Base-by-base conservation (phyloP, 2,329 filamentous ascomycete genomes). In the Epichloe baconii region DNA sequence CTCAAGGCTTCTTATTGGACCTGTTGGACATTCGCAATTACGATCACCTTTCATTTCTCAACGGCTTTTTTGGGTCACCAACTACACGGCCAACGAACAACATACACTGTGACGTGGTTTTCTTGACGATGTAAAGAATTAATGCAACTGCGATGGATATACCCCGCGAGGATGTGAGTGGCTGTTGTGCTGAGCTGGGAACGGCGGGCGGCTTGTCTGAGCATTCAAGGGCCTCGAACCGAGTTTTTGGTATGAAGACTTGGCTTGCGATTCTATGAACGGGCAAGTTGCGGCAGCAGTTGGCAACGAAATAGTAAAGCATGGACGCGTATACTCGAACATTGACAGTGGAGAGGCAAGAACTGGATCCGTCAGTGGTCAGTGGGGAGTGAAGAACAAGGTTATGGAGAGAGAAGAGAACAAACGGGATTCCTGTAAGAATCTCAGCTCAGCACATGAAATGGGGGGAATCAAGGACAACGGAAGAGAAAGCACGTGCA, bases 81-180 rank as follows among this genome's bases (percentile, higher is more conserved):
- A 53, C 60, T 61, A 61, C 59, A 44, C 21, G 35, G 21, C n/a
- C 42, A 40, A 66, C 61, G 61, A 63, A 62, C 51, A 61, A 65
- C 58, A 59, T 59, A 56, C 52, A 55, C 55, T 63, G 62, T 65
- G 59, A 65, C 61, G 56, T 65, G 62, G 63, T 61, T 66, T 65
- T 65, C 56, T 61, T 61, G 56, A 63, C 62, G 58, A 60, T 52
- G 51, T 61, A 38, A 64, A 59, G 61, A 64, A 58, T 61, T 62
- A 56, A 65, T 61, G 63, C 66, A 66, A 63, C 63, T 64, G 65
- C 64, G 66, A 68, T 66, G 66, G 66, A 68, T 68, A 68, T 68
- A 68, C 66, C 66, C 65, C 63, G 62, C 60, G 65, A 67, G 62
- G 62, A 64, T 64, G 60, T 63, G 64, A 62, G 64, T 66, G 47